These are phyloP conservation scores for Lodderomyces oxycetoniae DNA, from an alignment of 1,139 yeast species.

Conservation along the genomic window DNA sequence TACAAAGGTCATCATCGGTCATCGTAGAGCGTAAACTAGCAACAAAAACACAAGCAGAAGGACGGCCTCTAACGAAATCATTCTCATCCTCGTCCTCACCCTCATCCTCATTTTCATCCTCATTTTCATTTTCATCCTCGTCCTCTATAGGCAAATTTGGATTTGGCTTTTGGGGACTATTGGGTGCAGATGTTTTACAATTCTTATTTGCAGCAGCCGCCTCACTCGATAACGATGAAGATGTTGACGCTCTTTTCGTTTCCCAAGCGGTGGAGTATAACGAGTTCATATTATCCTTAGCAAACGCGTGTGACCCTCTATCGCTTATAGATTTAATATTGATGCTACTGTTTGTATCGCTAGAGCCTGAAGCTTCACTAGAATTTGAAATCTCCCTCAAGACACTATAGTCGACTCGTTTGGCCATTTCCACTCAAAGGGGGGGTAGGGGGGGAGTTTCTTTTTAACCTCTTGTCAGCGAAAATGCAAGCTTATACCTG, in stretches of 20 bases:
- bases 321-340: slow-evolving; percentile 6
- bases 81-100: background rate
- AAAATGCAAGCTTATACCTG: too few relatives aligned
- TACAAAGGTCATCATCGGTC: slow-evolving; percentile 65
- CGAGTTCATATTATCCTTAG: slow-evolving; percentile 11
- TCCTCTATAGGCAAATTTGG: background rate
- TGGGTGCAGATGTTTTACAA: slow-evolving; percentile 1
- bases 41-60: slow-evolving; percentile 85
- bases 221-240: slow-evolving; percentile 5
- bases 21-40: slow-evolving; percentile 66
- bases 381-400: slow-evolving; percentile 1
- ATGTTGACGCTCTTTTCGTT: slow-evolving; percentile 7
- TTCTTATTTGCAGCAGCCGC: slow-evolving; percentile 3
- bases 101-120: background rate
- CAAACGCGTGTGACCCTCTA: background rate
- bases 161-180: background rate
- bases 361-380: slow-evolving; percentile 6
- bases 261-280: slow-evolving; percentile 11
- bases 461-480: too few relatives aligned
- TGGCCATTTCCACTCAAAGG: slow-evolving; percentile 3
- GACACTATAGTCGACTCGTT: background rate
- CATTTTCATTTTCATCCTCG: background rate
- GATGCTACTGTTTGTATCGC: slow-evolving; percentile 8
- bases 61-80: slow-evolving; percentile 36
- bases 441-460: too few relatives aligned